Conservation (phyloP, 83 land plant species). For the Thuja plicata region DNA sequence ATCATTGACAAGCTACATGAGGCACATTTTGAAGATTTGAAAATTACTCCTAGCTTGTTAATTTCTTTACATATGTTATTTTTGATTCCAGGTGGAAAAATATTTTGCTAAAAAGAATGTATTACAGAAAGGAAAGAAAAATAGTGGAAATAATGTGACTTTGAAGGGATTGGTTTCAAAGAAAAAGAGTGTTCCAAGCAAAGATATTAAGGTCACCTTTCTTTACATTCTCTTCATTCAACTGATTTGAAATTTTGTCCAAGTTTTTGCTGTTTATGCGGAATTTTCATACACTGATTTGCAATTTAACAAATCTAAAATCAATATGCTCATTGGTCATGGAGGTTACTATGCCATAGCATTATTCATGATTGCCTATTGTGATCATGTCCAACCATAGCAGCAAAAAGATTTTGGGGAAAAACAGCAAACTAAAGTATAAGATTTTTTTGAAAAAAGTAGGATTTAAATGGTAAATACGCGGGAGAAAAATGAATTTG, state of each 20-base stretch:
- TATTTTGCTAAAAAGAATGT: conserved; percentile 45
- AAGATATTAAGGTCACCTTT: conserved; percentile 16
- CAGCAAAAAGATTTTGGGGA: too few species aligned
- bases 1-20: conserved; percentile 30
- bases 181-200: conserved; percentile 32
- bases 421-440: too few species aligned
- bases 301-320: neutral
- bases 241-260: neutral
- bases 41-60: neutral
- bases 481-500: too few species aligned
- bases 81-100: conserved; percentile 47
- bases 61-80: neutral
- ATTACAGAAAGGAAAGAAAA: conserved; percentile 35
- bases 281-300: neutral
- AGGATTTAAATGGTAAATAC: too few species aligned
- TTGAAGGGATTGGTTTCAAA: neutral
- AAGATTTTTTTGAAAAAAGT: too few species aligned
- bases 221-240: neutral
- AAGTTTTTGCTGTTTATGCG: neutral
- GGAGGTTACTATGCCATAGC: neutral
- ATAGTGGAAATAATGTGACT: conserved; percentile 32
- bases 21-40: neutral
- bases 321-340: neutral
- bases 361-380: neutral
- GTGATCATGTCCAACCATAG: neutral